Conservation (phyloP, 176 grass and related monocot species). For the Carex myosuroides region DNA sequence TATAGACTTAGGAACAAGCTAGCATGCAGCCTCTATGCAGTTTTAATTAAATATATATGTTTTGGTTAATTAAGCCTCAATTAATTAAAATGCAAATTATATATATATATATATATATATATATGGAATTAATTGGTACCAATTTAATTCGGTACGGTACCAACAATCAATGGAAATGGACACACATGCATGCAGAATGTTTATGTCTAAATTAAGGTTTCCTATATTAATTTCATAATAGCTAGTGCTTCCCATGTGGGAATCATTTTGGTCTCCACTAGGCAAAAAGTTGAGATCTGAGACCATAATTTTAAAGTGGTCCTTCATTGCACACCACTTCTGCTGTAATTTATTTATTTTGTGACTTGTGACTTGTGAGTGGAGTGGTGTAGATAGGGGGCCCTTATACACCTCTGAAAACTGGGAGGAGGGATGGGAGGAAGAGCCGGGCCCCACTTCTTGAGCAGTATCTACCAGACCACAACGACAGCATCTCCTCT, state of each 20-base stretch:
- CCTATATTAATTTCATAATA: background rate
- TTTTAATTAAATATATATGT: too few relatives aligned
- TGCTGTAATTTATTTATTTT: too few relatives aligned
- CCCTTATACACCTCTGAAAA: constrained; percentile 31
- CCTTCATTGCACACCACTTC: background rate
- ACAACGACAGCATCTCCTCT: constrained; percentile 35
- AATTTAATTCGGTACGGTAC: background rate
- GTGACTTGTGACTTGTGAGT: too few relatives aligned
- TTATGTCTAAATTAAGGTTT: background rate
- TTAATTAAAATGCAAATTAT: background rate
- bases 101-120: too few relatives aligned
- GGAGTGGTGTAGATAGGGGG: constrained; percentile 21
- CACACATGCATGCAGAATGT: background rate
- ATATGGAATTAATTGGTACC: background rate
- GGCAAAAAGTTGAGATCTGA: background rate
- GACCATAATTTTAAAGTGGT: background rate
- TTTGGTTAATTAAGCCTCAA: background rate
- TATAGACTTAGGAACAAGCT: background rate
- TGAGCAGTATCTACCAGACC: constrained; percentile 31
- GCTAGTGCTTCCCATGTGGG: background rate
- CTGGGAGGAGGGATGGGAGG: constrained; percentile 32
- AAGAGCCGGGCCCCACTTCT: constrained; percentile 27
- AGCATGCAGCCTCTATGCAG: too few relatives aligned
- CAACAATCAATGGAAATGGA: background rate
- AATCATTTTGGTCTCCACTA: background rate